These are phyloP conservation scores for Myxozyma neglecta DNA, from an alignment of 805 yeast species.

Conservation along the genomic window DNA sequence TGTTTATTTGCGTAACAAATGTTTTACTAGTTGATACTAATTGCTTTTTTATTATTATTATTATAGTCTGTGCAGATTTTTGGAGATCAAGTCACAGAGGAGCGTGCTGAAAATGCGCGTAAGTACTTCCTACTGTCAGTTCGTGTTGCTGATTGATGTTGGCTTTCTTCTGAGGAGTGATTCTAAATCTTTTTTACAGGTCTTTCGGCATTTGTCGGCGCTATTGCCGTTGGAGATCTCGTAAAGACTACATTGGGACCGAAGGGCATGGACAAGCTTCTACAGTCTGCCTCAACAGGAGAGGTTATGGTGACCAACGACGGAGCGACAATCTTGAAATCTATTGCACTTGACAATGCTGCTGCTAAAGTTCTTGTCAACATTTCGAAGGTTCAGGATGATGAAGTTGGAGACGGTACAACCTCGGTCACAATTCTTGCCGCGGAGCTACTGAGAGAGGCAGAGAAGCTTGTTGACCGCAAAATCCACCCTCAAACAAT, in stretches of 20 bases:
- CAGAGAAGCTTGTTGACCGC: conserved; percentile 86
- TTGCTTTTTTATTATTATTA: neutral
- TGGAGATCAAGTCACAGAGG: conserved; percentile 97
- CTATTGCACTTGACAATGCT: conserved; percentile 94
- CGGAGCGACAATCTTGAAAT: conserved; percentile 94
- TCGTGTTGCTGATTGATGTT: neutral
- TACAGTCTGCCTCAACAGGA: conserved; percentile 82
- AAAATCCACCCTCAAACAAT: conserved; percentile 98
- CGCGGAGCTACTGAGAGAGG: conserved; percentile 92
- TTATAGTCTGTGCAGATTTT: conserved; percentile 83
- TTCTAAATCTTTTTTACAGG: conserved; percentile 20
- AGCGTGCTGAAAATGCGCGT: conserved; percentile 97
- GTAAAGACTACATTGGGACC: conserved; percentile 96
- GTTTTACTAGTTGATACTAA: neutral
- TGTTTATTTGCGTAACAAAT: neutral
- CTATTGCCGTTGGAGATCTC: conserved; percentile 97
- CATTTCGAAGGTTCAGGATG: conserved; percentile 93
- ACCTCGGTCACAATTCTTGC: conserved; percentile 93
- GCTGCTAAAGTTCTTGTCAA: conserved; percentile 96
- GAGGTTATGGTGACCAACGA: conserved; percentile 87
- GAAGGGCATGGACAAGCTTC: conserved; percentile 95
- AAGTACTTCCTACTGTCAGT: conserved; percentile 9
- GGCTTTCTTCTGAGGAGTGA: neutral
- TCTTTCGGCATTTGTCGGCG: conserved; percentile 94
- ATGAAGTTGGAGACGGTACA: conserved; percentile 98